A percentile compares a stretch with the other conserved stretches of the same genome.
Evolutionary conservation across 2,329 filamentous ascomycete genomes (phyloP).

Genomic region (Hypoxylon sp.): DNA sequence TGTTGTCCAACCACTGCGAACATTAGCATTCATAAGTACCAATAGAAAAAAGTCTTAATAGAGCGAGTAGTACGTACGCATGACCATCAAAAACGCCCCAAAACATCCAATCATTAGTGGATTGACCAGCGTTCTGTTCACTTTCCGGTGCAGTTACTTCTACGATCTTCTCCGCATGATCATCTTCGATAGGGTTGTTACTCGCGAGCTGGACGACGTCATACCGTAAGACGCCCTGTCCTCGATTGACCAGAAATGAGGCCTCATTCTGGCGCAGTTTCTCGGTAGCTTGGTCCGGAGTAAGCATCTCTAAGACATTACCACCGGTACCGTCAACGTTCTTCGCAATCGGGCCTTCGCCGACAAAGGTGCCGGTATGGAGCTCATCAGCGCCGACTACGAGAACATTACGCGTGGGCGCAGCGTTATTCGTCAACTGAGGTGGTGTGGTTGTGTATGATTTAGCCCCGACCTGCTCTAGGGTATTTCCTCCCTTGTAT

Average conservation of each 20-base stretch:
- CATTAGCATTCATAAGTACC: slow-evolving; percentile 31
- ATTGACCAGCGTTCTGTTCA: slow-evolving; percentile 58
- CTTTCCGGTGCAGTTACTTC: slow-evolving; percentile 78
- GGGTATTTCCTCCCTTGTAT: slow-evolving; percentile 66
- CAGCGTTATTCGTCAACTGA: slow-evolving; percentile 56
- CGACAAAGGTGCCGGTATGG: slow-evolving; percentile 87
- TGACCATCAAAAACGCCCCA: slow-evolving; percentile 99
- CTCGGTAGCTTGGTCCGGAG: slow-evolving; percentile 91
- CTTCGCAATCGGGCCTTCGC: slow-evolving; percentile 90
- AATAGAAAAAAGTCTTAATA: background rate
- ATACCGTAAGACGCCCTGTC: slow-evolving; percentile 92
- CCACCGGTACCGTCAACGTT: slow-evolving; percentile 86
- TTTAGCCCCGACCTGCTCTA: slow-evolving; percentile 56
- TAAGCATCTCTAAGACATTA: slow-evolving; percentile 95
- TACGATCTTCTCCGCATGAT: slow-evolving; percentile 98
- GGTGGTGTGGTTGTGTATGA: slow-evolving; percentile 60
- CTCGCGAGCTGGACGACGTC: slow-evolving; percentile 95
- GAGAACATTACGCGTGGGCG: slow-evolving; percentile 77
- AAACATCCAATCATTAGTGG: slow-evolving; percentile 96
- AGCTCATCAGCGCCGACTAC: slow-evolving; percentile 93
- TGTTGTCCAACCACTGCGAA: slow-evolving; percentile 90
- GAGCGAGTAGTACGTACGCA: slow-evolving; percentile 72
- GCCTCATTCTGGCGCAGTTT: slow-evolving; percentile 91
- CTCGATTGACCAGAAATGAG: slow-evolving; percentile 90
- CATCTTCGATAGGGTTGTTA: slow-evolving; percentile 98